These are phyloP conservation scores for Penicillium dipodomyicola DNA, from an alignment of 495 filamentous ascomycete species.

Conservation along the genomic window DNA sequence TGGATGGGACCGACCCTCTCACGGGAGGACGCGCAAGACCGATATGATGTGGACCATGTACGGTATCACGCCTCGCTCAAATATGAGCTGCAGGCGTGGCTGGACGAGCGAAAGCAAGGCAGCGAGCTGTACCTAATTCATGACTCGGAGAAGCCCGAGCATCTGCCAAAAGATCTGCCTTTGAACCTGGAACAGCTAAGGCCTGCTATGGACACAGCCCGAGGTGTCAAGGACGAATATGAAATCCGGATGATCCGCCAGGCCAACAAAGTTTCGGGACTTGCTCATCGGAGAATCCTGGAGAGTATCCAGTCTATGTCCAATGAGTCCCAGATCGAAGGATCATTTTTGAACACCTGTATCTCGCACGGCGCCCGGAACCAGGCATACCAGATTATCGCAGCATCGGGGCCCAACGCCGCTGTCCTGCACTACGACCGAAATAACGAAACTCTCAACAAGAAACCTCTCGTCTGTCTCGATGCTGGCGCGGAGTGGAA, in stretches of 20 bases:
- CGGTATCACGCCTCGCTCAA: constrained; percentile 63
- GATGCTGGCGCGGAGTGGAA: constrained; percentile 85
- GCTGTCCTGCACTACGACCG: constrained; percentile 80
- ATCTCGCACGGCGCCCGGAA: constrained; percentile 65
- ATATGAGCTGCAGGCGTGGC: constrained; percentile 55
- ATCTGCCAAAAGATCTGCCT: constrained; percentile 52
- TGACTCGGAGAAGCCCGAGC: constrained; percentile 40
- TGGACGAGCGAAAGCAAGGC: constrained; percentile 52
- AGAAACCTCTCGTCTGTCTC: constrained; percentile 69
- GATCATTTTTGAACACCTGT: constrained; percentile 68
- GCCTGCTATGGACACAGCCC: constrained; percentile 67
- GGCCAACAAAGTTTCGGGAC: constrained; percentile 72
- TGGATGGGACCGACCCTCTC: constrained; percentile 91
- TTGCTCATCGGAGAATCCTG: constrained; percentile 70
- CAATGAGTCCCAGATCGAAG: constrained; percentile 83
- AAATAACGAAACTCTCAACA: constrained; percentile 68
- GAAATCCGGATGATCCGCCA: constrained; percentile 76
- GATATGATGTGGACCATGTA: constrained; percentile 79
- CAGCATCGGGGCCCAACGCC: constrained; percentile 72
- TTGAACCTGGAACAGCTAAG: constrained; percentile 43
- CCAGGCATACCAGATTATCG: constrained; percentile 87
- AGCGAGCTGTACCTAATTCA: constrained; percentile 41
- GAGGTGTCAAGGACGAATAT: constrained; percentile 75
- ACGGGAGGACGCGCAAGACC: constrained; percentile 62
- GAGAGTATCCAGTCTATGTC: constrained; percentile 53